Conservation (phyloP, 805 yeast species). For the Hanseniaspora nectarophila region DNA sequence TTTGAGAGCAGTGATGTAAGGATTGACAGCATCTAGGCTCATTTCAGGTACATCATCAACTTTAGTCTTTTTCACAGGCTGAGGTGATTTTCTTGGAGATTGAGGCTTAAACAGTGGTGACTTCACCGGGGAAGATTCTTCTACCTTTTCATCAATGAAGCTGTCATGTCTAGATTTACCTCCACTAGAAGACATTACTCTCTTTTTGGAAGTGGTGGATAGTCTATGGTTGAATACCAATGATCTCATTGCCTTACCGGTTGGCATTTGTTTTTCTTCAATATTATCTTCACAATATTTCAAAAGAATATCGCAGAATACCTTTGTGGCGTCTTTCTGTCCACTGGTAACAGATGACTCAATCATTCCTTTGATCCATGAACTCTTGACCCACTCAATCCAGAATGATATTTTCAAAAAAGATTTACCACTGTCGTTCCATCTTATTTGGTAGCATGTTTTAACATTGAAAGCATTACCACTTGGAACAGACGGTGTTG, state of each 20-base stretch:
- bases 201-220: slow-evolving; percentile 1
- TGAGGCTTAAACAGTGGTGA: slow-evolving; percentile 9
- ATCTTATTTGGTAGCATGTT: slow-evolving; percentile 58
- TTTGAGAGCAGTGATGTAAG: background rate
- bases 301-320: slow-evolving; percentile 29
- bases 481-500: slow-evolving; percentile 91
- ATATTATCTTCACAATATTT: slow-evolving; percentile 22
- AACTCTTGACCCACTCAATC: slow-evolving; percentile 79
- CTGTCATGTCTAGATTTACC: background rate
- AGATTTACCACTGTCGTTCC: slow-evolving; percentile 60
- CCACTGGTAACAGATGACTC: slow-evolving; percentile 79
- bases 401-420: slow-evolving; percentile 52
- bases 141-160: background rate
- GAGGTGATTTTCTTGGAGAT: slow-evolving; percentile 12
- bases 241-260: slow-evolving; percentile 13
- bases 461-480: slow-evolving; percentile 70
- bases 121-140: background rate
- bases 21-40: background rate
- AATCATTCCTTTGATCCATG: slow-evolving; percentile 84
- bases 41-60: slow-evolving; percentile 6
- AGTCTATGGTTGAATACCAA: slow-evolving; percentile 11
- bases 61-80: background rate
- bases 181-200: background rate
- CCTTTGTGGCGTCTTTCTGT: slow-evolving; percentile 51
- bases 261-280: slow-evolving; percentile 9